These are phyloP conservation scores for Talaromyces marneffei DNA, from an alignment of 2,329 filamentous ascomycete species.

Conservation along the genomic window DNA sequence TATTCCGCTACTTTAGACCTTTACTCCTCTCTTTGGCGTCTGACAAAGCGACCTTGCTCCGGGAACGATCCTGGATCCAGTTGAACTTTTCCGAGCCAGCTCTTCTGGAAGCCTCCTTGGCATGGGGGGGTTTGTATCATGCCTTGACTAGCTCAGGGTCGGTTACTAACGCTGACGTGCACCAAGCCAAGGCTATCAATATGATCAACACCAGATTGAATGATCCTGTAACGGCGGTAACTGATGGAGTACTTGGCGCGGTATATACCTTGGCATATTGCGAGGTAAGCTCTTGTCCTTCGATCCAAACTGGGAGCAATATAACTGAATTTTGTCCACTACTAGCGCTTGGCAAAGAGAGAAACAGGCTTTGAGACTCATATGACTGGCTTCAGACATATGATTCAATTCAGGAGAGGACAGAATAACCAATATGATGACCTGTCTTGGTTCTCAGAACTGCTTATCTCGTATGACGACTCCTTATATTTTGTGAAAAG, in stretches of 20 bases:
- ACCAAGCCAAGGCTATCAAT: background rate
- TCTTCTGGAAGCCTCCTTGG: background rate
- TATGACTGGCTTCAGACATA: background rate
- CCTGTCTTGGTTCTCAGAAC: background rate
- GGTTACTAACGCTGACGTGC: background rate
- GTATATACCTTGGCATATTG: background rate
- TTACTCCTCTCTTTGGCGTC: background rate
- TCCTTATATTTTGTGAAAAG: background rate
- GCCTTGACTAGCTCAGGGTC: background rate
- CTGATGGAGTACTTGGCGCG: background rate
- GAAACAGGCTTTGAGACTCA: background rate
- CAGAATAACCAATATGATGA: background rate
- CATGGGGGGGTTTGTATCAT: background rate
- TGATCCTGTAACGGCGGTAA: background rate
- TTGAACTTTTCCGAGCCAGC: conserved; percentile 1
- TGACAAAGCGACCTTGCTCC: background rate
- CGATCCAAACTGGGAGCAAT: background rate
- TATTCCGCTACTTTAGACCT: background rate
- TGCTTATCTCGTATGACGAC: background rate
- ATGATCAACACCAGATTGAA: background rate
- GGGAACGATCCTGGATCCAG: conserved; percentile 1
- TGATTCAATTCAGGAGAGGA: background rate
- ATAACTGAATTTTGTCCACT: background rate
- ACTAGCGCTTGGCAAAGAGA: background rate
- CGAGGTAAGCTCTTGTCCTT: background rate